These are phyloP conservation scores for Pleurotus pulmonarius DNA, from an alignment of 768 basidiomycete genomes.

Conservation along the genomic window DNA sequence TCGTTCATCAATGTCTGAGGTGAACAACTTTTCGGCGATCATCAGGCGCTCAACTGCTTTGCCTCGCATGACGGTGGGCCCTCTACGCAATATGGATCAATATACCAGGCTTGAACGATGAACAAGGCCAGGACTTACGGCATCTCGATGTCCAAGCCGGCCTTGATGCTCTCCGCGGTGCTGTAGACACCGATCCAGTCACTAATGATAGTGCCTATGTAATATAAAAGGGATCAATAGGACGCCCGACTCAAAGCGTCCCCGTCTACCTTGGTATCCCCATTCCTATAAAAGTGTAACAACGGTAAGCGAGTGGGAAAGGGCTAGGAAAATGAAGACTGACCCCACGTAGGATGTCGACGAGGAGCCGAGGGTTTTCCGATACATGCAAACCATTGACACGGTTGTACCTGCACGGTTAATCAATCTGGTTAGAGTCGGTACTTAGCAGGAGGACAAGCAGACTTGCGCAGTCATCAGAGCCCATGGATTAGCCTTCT, in stretches of 20 bases:
- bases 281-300: slow-evolving; percentile 41
- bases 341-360: slow-evolving; percentile 50
- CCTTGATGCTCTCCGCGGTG: slow-evolving; percentile 48
- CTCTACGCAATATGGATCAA: slow-evolving; percentile 4
- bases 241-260: background rate
- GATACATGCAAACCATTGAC: slow-evolving; percentile 59
- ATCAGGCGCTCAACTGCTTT: slow-evolving; percentile 29
- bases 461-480: slow-evolving; percentile 50
- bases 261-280: slow-evolving; percentile 43
- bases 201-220: slow-evolving; percentile 49
- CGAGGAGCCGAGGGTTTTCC: slow-evolving; percentile 45
- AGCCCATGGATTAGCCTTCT: slow-evolving; percentile 52
- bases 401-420: slow-evolving; percentile 32
- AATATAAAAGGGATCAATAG: background rate
- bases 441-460: background rate
- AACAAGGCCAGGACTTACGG: slow-evolving; percentile 25
- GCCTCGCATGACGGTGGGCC: slow-evolving; percentile 9
- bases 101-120: background rate
- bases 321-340: background rate
- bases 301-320: background rate
- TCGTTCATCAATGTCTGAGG: slow-evolving; percentile 44
- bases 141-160: slow-evolving; percentile 66
- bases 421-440: background rate
- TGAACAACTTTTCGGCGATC: slow-evolving; percentile 46
- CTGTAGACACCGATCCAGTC: slow-evolving; percentile 55